phyloP scores from a whole-genome alignment of 768 basidiomycete genomes.

The Calocera cornea region DNA sequence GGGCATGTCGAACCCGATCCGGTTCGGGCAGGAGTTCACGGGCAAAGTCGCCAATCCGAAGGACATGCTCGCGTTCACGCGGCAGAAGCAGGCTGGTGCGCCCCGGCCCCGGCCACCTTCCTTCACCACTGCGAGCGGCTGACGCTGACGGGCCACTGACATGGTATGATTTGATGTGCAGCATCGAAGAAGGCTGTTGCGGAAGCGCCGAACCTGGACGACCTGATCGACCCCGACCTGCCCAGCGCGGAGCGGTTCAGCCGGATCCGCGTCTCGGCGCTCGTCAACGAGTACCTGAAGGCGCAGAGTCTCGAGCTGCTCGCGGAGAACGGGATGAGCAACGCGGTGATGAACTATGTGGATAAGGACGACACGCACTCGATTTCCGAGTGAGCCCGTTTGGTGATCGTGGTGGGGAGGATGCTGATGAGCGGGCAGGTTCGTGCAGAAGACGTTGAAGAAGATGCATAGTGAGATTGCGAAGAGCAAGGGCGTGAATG shows the following conservation, averaged over 20 bases:
- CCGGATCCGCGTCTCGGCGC: constrained; percentile 70
- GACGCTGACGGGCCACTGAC: no score
- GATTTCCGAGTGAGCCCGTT: constrained; percentile 58
- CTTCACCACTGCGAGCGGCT: no score
- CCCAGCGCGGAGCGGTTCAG: constrained; percentile 57
- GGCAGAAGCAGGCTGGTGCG: constrained; percentile 52
- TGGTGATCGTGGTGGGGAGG: neutral
- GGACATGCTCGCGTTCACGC: constrained; percentile 82
- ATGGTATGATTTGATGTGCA: neutral
- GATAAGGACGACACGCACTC: constrained; percentile 96
- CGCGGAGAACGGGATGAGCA: constrained; percentile 79
- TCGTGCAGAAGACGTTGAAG: constrained; percentile 13
- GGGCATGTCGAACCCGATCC: constrained; percentile 88
- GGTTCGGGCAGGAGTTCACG: constrained; percentile 91
- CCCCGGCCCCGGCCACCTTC: no score
- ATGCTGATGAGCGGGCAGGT: constrained; percentile 10
- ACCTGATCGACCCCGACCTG: constrained; percentile 53
- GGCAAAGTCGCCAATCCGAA: constrained; percentile 86
- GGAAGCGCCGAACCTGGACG: constrained; percentile 59
- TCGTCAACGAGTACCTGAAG: constrained; percentile 82
- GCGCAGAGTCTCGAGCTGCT: constrained; percentile 89
- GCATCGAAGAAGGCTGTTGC: constrained; percentile 43
- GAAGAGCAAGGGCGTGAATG: constrained; percentile 46
- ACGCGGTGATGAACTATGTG: constrained; percentile 89
- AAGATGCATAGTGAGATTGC: constrained; percentile 6